Conservation (phyloP, 2,329 filamentous ascomycete genomes). For the Chaetomium strumarium region DNA sequence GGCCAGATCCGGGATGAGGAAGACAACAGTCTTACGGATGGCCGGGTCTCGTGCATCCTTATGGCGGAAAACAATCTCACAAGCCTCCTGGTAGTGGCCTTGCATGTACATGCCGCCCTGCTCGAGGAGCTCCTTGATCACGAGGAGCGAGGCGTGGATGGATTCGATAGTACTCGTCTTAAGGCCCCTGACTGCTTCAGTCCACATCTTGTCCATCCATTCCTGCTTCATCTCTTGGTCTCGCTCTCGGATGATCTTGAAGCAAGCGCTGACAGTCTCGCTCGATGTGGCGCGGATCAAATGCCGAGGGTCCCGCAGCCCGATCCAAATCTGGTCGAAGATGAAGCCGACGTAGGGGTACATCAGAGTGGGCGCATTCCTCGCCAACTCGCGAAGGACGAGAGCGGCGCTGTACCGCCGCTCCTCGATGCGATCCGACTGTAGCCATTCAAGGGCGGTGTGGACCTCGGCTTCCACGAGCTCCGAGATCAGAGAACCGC, state of each 20-base stretch:
- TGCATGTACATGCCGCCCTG: slow-evolving; percentile 99
- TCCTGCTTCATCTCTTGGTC: slow-evolving; percentile 80
- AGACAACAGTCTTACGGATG: slow-evolving; percentile 83
- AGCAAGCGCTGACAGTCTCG: slow-evolving; percentile 89
- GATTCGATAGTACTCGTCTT: slow-evolving; percentile 76
- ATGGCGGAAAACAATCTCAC: slow-evolving; percentile 85
- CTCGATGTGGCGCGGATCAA: slow-evolving; percentile 88
- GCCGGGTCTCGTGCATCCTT: slow-evolving; percentile 88
- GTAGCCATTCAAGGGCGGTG: slow-evolving; percentile 92
- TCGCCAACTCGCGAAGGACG: slow-evolving; percentile 81
- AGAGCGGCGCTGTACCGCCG: slow-evolving; percentile 89
- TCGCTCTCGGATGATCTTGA: slow-evolving; percentile 90
- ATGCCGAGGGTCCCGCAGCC: slow-evolving; percentile 80
- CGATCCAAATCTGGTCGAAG: slow-evolving; percentile 94
- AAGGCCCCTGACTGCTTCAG: slow-evolving; percentile 75
- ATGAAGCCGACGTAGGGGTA: slow-evolving; percentile 94
- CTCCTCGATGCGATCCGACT: slow-evolving; percentile 90
- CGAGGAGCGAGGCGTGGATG: slow-evolving; percentile 88
- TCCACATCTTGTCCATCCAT: slow-evolving; percentile 88
- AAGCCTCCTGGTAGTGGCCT: slow-evolving; percentile 83
- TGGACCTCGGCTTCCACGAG: slow-evolving; percentile 96
- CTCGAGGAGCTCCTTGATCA: slow-evolving; percentile 85
- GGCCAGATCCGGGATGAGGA: slow-evolving; percentile 86
- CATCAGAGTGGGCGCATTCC: slow-evolving; percentile 90
- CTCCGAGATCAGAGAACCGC: slow-evolving; percentile 89